phyloP scores from a whole-genome alignment of 2,329 filamentous ascomycete genomes.

The Thermomyces lanuginosus region DNA sequence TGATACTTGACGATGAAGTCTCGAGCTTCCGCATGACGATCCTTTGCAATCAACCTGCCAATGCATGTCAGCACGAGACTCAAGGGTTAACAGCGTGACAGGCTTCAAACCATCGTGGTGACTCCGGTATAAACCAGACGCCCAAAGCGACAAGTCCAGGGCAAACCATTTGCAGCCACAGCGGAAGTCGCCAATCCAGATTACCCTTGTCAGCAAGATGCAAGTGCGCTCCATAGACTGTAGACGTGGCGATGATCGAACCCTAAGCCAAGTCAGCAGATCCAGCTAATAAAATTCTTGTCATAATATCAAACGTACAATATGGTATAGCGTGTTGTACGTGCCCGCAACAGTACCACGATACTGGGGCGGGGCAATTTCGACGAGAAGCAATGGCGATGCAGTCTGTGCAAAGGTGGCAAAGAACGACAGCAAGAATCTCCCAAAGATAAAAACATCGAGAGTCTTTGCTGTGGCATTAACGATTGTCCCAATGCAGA shows the following conservation, averaged over 20 bases:
- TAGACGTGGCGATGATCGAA: constrained; percentile 7
- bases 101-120: constrained; percentile 14
- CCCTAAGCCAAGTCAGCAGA: constrained; percentile 1
- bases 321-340: constrained; percentile 11
- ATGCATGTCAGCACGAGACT: not conserved
- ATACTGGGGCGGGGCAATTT: constrained; percentile 45
- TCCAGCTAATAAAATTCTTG: no score
- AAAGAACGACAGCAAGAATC: constrained; percentile 13
- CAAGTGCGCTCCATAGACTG: constrained; percentile 6
- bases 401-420: constrained; percentile 31
- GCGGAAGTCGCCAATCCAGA: constrained; percentile 6
- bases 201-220: constrained; percentile 3
- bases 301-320: not conserved
- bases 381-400: constrained; percentile 44
- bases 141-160: constrained; percentile 6
- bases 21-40: constrained; percentile 12
- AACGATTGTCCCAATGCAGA: constrained; percentile 2
- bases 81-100: constrained; percentile 4
- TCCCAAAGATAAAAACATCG: constrained; percentile 1
- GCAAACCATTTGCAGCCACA: constrained; percentile 8
- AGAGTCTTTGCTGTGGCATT: constrained; percentile 2
- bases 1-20: constrained; percentile 27
- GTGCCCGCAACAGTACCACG: constrained; percentile 31
- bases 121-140: constrained; percentile 13
- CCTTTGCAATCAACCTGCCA: constrained; percentile 11